phyloP scores from a whole-genome alignment of 2,329 filamentous ascomycete species.

The Diaporthe sp. region DNA sequence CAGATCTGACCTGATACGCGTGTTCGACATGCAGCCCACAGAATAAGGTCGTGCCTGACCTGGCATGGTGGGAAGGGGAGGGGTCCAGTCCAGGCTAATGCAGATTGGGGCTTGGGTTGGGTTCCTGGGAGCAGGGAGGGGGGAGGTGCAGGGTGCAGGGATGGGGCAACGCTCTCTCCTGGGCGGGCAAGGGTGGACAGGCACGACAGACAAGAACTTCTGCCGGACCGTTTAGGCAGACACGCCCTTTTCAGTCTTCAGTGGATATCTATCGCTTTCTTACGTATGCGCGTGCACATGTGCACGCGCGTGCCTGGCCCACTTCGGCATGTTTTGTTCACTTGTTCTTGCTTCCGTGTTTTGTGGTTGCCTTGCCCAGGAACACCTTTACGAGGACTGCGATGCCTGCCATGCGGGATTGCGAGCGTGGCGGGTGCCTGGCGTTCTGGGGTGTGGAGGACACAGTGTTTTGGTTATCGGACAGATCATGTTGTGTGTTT shows the following conservation, averaged over 20 bases:
- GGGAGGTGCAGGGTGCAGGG: not conserved
- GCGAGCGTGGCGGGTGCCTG: slow-evolving; percentile 6
- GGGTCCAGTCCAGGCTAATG: not conserved
- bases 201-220: not conserved
- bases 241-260: not conserved
- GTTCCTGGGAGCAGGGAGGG: not conserved
- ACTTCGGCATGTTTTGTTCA: not conserved
- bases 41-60: slow-evolving; percentile 18
- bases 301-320: slow-evolving; percentile 21
- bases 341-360: not conserved
- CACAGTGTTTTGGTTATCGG: not conserved
- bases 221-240: slow-evolving; percentile 31
- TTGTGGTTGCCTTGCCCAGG: slow-evolving; percentile 17
- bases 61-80: not conserved
- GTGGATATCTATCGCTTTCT: not conserved
- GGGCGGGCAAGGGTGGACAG: not conserved
- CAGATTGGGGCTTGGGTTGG: slow-evolving; percentile 12
- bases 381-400: not conserved
- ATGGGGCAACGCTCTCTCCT: not conserved
- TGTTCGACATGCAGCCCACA: slow-evolving; percentile 27
- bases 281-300: slow-evolving; percentile 15
- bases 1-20: not conserved
- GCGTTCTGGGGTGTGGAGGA: not conserved
- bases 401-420: not conserved
- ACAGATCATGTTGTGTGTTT: not conserved